Percentiles rank a stretch among this genome's conserved stretches.
Evolutionary conservation across 768 basidiomycete species (phyloP).

Genomic region (Pleurotus ostreatus): DNA sequence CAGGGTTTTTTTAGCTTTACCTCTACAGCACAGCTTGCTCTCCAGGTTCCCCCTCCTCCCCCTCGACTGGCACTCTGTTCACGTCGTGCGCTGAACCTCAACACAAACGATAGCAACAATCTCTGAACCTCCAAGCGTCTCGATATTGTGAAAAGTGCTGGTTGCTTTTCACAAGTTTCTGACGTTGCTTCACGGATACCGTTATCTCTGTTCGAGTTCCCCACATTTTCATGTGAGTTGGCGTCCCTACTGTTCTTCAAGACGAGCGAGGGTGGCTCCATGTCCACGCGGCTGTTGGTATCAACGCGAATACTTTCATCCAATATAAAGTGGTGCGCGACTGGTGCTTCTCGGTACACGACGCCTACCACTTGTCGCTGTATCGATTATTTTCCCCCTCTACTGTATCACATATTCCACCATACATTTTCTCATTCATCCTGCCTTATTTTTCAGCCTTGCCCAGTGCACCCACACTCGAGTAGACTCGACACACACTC

Average conservation of each 20-base stretch:
- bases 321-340: neutral
- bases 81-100: too few species aligned
- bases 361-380: conserved; percentile 73
- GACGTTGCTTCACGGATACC: neutral
- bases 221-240: conserved; percentile 5
- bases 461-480: neutral
- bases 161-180: conserved; percentile 4
- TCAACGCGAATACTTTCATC: neutral
- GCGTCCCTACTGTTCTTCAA: neutral
- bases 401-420: conserved; percentile 1
- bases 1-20: too few species aligned
- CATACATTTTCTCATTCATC: neutral
- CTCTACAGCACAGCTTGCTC: too few species aligned
- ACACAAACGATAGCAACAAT: too few species aligned
- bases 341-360: conserved; percentile 13
- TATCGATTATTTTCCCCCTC: conserved; percentile 20
- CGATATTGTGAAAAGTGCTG: conserved; percentile 5
- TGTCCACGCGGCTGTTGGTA: neutral
- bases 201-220: neutral
- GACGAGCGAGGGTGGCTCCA: too few species aligned
- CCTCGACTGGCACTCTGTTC: too few species aligned
- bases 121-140: neutral
- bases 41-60: too few species aligned
- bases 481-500: conserved; percentile 8
- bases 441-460: conserved; percentile 2